phyloP scores from a whole-genome alignment of 1,284 basidiomycete species.

The Trametes versicolor region DNA sequence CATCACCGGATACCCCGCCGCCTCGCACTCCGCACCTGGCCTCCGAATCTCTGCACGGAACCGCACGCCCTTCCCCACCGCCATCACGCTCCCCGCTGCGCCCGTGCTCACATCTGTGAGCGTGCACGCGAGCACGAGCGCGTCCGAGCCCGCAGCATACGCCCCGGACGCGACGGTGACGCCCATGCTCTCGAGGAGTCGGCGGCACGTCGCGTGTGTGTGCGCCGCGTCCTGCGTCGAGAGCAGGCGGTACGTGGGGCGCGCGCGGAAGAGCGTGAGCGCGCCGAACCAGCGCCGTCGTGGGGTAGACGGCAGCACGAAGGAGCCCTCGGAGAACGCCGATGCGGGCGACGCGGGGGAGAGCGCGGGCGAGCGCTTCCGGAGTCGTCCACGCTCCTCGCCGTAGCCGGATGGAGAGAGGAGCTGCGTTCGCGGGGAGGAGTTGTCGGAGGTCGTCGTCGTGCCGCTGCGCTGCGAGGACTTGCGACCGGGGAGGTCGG shows the following conservation, averaged over 20 bases:
- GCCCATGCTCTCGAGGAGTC: conserved; percentile 78
- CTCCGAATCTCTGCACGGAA: conserved; percentile 82
- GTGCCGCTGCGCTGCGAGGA: conserved; percentile 54
- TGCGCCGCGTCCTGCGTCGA: conserved; percentile 75
- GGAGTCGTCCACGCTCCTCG: conserved; percentile 52
- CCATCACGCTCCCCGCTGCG: conserved; percentile 58
- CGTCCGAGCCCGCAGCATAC: conserved; percentile 33
- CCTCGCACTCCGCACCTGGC: conserved; percentile 53
- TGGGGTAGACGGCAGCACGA: conserved; percentile 56
- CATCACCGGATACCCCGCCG: conserved; percentile 61
- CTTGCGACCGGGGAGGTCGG: conserved; percentile 44
- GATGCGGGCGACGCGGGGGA: conserved; percentile 55
- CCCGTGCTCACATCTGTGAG: conserved; percentile 65
- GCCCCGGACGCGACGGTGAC: conserved; percentile 69
- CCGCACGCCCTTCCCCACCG: conserved; percentile 68
- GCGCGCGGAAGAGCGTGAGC: conserved; percentile 91
- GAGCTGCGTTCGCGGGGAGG: conserved; percentile 58
- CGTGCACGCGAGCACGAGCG: conserved; percentile 67
- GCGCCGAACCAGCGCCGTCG: conserved; percentile 90
- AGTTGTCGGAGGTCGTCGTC: conserved; percentile 39
- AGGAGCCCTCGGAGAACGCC: conserved; percentile 53
- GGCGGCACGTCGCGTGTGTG: conserved; percentile 78
- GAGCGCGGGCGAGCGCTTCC: conserved; percentile 49
- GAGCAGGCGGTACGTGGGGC: conserved; percentile 71
- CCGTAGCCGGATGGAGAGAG: conserved; percentile 51